These are phyloP conservation scores for Saitozyma podzolica DNA, from an alignment of 768 basidiomycete genomes.

Conservation along the genomic window DNA sequence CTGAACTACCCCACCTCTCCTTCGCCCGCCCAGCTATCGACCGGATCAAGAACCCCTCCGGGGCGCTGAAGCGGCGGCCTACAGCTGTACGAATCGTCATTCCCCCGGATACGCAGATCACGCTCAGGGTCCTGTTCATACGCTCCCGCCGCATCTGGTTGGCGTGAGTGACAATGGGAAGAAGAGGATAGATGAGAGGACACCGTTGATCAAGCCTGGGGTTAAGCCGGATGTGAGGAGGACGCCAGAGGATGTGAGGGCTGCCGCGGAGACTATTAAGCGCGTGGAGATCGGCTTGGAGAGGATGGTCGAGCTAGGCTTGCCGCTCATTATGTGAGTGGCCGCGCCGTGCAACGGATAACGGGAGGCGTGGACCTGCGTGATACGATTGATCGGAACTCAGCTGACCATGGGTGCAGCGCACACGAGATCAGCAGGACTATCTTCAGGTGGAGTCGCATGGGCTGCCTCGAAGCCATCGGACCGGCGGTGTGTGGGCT, in stretches of 20 bases:
- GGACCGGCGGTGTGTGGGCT: constrained; percentile 72
- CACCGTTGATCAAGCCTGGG: constrained; percentile 44
- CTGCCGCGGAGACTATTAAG: constrained; percentile 47
- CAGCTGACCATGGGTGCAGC: constrained; percentile 55
- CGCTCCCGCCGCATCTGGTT: too few relatives aligned
- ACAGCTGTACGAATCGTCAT: too few relatives aligned
- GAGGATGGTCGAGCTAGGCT: constrained; percentile 62
- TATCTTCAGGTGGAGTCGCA: constrained; percentile 72
- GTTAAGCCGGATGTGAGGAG: constrained; percentile 37
- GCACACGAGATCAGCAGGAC: constrained; percentile 73
- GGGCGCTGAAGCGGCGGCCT: too few relatives aligned
- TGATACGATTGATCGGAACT: too few relatives aligned
- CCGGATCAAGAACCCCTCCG: too few relatives aligned
- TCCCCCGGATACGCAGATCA: too few relatives aligned
- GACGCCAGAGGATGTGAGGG: constrained; percentile 1
- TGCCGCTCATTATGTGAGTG: constrained; percentile 75
- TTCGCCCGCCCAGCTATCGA: too few relatives aligned
- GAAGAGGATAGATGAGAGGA: constrained; percentile 19
- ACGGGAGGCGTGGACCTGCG: constrained; percentile 38
- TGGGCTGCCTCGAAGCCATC: constrained; percentile 81
- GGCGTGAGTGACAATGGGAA: too few relatives aligned
- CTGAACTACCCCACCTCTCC: too few relatives aligned
- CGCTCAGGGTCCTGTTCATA: too few relatives aligned
- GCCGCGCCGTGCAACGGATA: constrained; percentile 3
- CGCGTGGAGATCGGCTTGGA: constrained; percentile 65